A percentile compares a stretch with the other conserved stretches of the same genome.
Evolutionary conservation across 108 stramenopile species (phyloP).

Genomic region (Stephanodiscus minutulus): DNA sequence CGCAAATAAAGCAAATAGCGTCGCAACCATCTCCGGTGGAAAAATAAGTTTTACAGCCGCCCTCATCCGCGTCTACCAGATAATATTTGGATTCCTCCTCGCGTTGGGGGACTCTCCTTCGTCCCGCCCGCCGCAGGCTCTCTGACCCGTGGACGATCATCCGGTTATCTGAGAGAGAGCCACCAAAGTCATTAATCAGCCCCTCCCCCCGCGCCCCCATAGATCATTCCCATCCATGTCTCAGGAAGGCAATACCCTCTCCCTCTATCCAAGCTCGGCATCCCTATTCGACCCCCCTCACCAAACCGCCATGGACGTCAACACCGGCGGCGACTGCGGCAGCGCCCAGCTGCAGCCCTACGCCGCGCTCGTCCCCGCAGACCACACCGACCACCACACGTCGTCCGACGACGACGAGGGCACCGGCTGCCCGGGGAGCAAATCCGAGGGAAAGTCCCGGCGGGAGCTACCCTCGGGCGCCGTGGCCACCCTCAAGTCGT

Average conservation of each 20-base stretch:
- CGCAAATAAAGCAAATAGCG: no score
- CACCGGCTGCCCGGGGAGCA: conserved; percentile 29
- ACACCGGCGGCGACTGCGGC: conserved; percentile 2
- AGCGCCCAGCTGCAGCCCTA: conserved; percentile 10
- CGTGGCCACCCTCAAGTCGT: conserved; percentile 87
- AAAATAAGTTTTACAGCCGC: no score
- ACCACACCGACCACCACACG: conserved; percentile 18
- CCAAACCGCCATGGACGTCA: conserved; percentile 1
- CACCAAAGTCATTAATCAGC: no score
- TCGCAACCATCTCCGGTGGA: no score
- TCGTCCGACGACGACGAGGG: conserved; percentile 41
- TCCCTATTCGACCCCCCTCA: background rate
- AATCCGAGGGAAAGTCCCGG: conserved; percentile 69
- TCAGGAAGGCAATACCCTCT: conserved; percentile 21
- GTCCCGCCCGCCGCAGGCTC: no score
- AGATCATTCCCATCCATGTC: conserved; percentile 14
- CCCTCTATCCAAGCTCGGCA: conserved; percentile 10
- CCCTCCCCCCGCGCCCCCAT: background rate
- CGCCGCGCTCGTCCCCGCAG: conserved; percentile 11
- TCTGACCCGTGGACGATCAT: no score
- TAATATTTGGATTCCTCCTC: no score
- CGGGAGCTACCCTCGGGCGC: conserved; percentile 91
- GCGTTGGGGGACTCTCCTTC: no score
- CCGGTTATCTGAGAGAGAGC: no score
- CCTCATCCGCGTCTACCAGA: no score